Evolutionary conservation across 2,329 filamentous ascomycete species (phyloP).

Genomic region (Fusarium haematococcum): DNA sequence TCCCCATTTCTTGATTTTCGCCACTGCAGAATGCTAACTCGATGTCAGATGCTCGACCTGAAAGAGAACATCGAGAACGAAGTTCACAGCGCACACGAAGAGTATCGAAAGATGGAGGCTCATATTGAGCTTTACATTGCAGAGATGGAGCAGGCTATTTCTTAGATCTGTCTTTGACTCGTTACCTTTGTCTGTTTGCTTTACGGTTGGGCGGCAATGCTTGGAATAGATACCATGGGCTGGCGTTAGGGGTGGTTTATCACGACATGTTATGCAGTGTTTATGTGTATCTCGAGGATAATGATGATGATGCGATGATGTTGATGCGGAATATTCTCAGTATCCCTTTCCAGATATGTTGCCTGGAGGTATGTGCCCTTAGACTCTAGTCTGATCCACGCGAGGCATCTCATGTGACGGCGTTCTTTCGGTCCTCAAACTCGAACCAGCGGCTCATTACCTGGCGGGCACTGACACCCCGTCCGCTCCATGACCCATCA

Average conservation of each 20-base stretch:
- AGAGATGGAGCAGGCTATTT: slow-evolving; percentile 94
- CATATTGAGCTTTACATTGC: slow-evolving; percentile 98
- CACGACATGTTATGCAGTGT: slow-evolving; percentile 25
- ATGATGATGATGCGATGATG: slow-evolving; percentile 15
- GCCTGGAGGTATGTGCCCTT: not conserved
- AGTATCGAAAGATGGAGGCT: slow-evolving; percentile 97
- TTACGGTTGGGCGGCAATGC: slow-evolving; percentile 26
- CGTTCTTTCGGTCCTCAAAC: slow-evolving; percentile 24
- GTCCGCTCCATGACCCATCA: slow-evolving; percentile 67
- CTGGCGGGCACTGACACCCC: slow-evolving; percentile 67
- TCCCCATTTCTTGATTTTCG: not conserved
- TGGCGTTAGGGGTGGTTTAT: slow-evolving; percentile 51
- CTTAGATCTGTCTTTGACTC: slow-evolving; percentile 8
- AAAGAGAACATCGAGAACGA: slow-evolving; percentile 98
- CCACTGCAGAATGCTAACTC: slow-evolving; percentile 36
- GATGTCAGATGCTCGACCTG: slow-evolving; percentile 87
- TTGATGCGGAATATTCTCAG: not conserved
- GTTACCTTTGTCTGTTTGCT: slow-evolving; percentile 21
- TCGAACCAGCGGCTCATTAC: slow-evolving; percentile 75
- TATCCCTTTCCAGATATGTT: not conserved
- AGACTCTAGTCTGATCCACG: not conserved
- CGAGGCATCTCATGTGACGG: not conserved
- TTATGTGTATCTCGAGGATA: slow-evolving; percentile 21
- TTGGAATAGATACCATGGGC: slow-evolving; percentile 52
- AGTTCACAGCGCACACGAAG: slow-evolving; percentile 88